Evolutionary conservation across 2,329 filamentous ascomycete species (phyloP).

Genomic region (Hymenoscyphus fructigenus): DNA sequence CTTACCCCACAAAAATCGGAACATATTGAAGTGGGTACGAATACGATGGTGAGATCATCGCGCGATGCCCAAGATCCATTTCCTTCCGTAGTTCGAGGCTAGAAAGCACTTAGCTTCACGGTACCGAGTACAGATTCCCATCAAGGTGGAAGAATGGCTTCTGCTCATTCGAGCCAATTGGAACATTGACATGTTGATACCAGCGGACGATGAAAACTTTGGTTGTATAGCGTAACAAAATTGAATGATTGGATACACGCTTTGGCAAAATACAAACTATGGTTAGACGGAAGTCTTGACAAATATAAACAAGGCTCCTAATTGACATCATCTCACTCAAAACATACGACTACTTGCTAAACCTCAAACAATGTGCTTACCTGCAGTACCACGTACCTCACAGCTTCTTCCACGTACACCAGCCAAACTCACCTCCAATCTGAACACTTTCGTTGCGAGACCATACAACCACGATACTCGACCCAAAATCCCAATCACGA

Average conservation of each 20-base stretch:
- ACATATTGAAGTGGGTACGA: background rate
- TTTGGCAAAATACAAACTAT: background rate
- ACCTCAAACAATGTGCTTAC: background rate
- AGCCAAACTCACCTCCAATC: background rate
- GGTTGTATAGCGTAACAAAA: background rate
- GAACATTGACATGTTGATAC: no score
- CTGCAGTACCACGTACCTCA: background rate
- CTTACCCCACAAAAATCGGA: background rate
- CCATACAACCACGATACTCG: no score
- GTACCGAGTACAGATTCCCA: no score
- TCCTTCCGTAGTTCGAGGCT: background rate
- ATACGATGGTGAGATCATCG: background rate
- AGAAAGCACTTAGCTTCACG: no score
- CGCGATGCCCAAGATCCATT: background rate
- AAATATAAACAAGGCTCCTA: background rate
- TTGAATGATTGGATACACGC: background rate
- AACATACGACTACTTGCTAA: background rate
- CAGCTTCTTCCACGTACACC: background rate
- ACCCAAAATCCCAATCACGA: no score
- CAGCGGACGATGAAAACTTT: background rate
- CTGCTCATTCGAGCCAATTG: background rate
- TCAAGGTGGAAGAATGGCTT: no score
- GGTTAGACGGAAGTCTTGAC: background rate
- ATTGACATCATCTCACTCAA: background rate
- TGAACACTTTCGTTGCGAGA: no score